Base-by-base conservation (phyloP, 441 rosid genomes). In the Dalechampia spathulata region DNA sequence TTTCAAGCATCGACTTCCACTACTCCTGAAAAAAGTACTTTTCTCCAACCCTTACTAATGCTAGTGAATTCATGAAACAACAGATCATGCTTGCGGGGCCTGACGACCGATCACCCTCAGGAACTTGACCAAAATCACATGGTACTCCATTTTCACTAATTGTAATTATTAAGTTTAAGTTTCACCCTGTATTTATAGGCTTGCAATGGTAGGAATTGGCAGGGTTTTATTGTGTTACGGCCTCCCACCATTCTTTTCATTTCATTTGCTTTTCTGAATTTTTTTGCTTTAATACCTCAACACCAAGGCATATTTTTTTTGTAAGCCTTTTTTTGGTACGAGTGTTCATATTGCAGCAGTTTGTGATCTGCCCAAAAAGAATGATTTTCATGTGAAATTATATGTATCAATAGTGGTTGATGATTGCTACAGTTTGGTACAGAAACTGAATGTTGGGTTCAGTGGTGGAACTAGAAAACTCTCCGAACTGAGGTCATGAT, bases 11-110 rank as follows among this genome's bases (percentile, higher is more conserved):
- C 4, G 8, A 3, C 34, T 30, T 8, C 8, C 34, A 30, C 34
- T 8, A 30, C 34, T 30, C 34, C 4, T 30, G 5, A 30, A 30
- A 30, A 30, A 30, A 8, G 4, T 8, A 30, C 34, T 30, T 30
- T 3, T 30, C 4, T 30, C 34, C n/a, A n/a, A n/a, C n/a, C n/a
- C n/a, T n/a, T n/a, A n/a, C n/a, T n/a, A n/a, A n/a, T n/a, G n/a
- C n/a, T n/a, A 30, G 34, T 8, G 58, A 66, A 27, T 47, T 52
- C 51, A 65, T 61, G 28, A 59, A 68, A 58, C 71, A 66, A 38
- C 79, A 93, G 96, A 87, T 87, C 52, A 76, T 67, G 55, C 96
- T 93, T 26, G 83, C 82, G 0, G 99, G 97, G 9, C 99, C 99
- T 13, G 96, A 87, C 4, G 93, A 85, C 72, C 76, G 87, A 81